Percentiles rank a stretch among this genome's conserved stretches.
Evolutionary conservation across 2,329 filamentous ascomycete species (phyloP).

Genomic region (Nigrograna mackinnonii): DNA sequence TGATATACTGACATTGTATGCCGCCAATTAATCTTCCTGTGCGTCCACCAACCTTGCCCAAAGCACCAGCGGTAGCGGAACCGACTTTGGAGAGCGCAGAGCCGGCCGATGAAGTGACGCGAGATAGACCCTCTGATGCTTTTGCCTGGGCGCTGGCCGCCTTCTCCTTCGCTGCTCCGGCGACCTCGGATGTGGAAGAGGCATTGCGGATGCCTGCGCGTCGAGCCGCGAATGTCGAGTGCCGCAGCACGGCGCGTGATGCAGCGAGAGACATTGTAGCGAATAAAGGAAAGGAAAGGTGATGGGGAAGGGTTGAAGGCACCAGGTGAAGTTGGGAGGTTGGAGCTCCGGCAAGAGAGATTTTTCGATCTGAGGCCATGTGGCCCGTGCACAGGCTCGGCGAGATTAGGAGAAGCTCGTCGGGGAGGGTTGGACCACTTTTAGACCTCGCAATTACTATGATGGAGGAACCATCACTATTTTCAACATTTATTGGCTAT

Average conservation of each 20-base stretch:
- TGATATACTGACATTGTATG: slow-evolving; percentile 75
- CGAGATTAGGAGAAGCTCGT: too few relatives aligned
- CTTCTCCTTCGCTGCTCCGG: slow-evolving; percentile 51
- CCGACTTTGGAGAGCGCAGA: slow-evolving; percentile 76
- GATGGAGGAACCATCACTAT: too few relatives aligned
- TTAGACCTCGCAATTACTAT: too few relatives aligned
- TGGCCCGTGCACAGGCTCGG: too few relatives aligned
- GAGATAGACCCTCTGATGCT: slow-evolving; percentile 81
- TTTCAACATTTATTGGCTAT: too few relatives aligned
- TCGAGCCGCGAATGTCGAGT: slow-evolving; percentile 46
- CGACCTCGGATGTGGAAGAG: slow-evolving; percentile 52
- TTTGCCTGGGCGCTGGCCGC: slow-evolving; percentile 55
- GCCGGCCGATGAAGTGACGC: slow-evolving; percentile 78
- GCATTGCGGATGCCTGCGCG: slow-evolving; percentile 51
- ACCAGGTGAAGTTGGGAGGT: slow-evolving; percentile 10
- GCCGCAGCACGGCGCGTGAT: slow-evolving; percentile 51
- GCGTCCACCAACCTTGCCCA: slow-evolving; percentile 80
- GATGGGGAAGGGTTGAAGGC: slow-evolving; percentile 14
- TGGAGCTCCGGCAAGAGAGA: slow-evolving; percentile 12
- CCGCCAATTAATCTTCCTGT: slow-evolving; percentile 78
- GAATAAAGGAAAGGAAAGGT: slow-evolving; percentile 18
- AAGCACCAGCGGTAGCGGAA: slow-evolving; percentile 55
- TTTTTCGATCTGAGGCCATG: slow-evolving; percentile 10
- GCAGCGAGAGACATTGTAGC: slow-evolving; percentile 52
- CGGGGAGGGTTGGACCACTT: too few relatives aligned